Base-by-base conservation (phyloP, 2,329 filamentous ascomycete species). In the Alternaria alternata region DNA sequence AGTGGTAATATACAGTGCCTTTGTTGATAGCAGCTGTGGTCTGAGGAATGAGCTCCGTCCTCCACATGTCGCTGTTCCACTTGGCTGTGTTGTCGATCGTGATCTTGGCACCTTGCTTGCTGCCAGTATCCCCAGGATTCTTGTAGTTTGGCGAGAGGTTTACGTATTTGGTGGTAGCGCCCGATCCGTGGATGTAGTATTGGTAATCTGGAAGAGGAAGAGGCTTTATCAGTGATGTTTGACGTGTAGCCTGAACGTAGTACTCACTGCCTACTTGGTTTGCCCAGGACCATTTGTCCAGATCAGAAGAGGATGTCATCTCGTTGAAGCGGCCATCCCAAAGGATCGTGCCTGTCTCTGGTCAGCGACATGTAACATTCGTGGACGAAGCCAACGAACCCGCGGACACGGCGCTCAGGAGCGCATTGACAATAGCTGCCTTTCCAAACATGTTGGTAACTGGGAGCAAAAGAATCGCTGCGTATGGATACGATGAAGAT, bases 31-130 rank as follows among this genome's bases (percentile, higher is more conserved):
- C 82, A 0, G 86, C 86, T 2, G 77, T 85, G 0, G 89, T 91
- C 79, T 91, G 88, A 8, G 90, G 89, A 66, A 93, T 92, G 61
- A 92, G 81, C 79, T 92, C 90, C 0, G 88, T 91, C 52, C 90
- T 85, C 74, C 89, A 87, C 90, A 92, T 92, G 73, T 91, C 88
- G 22, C 87, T 88, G 77, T 92, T 89, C 89, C 89, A 92, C 75
- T 87, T 90, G 1, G 89, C 84, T 1, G 86, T 89, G 69, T 77
- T 75, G 69, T 83, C 83, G 63, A 92, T 88, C 5, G 87, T 90
- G 77, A 92, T 87, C 73, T 89, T 89, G 66, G 86, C 87, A 18
- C 90, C 90, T 77, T 91, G 86, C 36, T 80, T 84, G 51, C 87
- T 88, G 49, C 81, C 81, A 0, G 80, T 81, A 75, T 91, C 89